Conservation (phyloP, 108 stramenopile species). For the Cyclostephanos tholiformis region DNA sequence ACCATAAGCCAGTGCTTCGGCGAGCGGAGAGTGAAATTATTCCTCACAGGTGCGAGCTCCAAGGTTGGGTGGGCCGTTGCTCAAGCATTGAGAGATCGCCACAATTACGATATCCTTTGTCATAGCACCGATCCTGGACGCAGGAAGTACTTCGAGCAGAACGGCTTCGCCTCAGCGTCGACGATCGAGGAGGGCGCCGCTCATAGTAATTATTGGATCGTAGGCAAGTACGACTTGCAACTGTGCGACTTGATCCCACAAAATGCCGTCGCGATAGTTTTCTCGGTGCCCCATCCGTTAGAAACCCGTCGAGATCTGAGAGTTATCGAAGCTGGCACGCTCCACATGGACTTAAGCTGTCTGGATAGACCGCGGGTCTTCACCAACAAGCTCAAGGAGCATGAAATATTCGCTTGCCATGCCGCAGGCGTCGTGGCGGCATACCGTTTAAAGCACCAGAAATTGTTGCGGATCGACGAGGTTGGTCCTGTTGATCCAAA, state of each 20-base stretch:
- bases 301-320: slow-evolving; percentile 38
- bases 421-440: slow-evolving; percentile 56
- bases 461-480: slow-evolving; percentile 44
- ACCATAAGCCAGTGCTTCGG: slow-evolving; percentile 45
- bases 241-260: slow-evolving; percentile 50
- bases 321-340: slow-evolving; percentile 58
- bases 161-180: slow-evolving; percentile 49
- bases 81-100: slow-evolving; percentile 46
- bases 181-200: slow-evolving; percentile 45
- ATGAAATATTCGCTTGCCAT: slow-evolving; percentile 67
- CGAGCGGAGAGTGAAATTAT: slow-evolving; percentile 37
- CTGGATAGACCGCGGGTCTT: slow-evolving; percentile 56
- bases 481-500: slow-evolving; percentile 54
- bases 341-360: slow-evolving; percentile 50
- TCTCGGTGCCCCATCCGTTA: slow-evolving; percentile 55
- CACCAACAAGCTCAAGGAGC: slow-evolving; percentile 53
- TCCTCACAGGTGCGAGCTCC: slow-evolving; percentile 61
- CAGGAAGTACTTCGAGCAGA: slow-evolving; percentile 37
- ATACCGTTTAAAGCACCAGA: slow-evolving; percentile 28
- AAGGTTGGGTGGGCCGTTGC: slow-evolving; percentile 68
- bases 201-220: slow-evolving; percentile 51
- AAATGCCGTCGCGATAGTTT: slow-evolving; percentile 49
- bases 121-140: slow-evolving; percentile 52
- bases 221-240: slow-evolving; percentile 52
- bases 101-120: slow-evolving; percentile 52